phyloP scores from a whole-genome alignment of 495 filamentous ascomycete genomes.

The Terfezia boudieri region DNA sequence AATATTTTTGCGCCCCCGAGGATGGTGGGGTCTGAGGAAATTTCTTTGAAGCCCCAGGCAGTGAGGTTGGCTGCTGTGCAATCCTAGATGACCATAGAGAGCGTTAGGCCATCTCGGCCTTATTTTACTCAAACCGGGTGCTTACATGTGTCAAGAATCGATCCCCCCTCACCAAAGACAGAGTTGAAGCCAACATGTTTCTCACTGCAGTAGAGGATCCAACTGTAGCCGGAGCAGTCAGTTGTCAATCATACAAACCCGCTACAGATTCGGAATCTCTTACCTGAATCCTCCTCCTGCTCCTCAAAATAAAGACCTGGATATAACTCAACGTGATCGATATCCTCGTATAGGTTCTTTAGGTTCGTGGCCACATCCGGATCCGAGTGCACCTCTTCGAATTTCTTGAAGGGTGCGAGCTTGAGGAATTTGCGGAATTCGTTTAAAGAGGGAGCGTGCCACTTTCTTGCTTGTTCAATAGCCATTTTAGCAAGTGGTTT shows the following conservation, averaged over 20 bases:
- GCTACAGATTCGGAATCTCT: too few relatives aligned
- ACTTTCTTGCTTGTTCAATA: conserved; percentile 36
- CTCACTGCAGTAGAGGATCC: too few relatives aligned
- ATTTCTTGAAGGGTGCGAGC: conserved; percentile 33
- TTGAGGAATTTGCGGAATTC: conserved; percentile 41
- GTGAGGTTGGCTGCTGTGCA: conserved; percentile 58
- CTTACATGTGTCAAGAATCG: conserved; percentile 49
- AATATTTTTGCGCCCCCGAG: conserved; percentile 38
- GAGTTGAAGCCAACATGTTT: conserved; percentile 56
- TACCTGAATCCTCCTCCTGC: conserved; percentile 18
- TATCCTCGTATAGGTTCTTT: conserved; percentile 30
- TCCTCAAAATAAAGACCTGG: conserved; percentile 35
- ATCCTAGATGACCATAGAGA: conserved; percentile 16
- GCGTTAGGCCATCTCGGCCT: too few relatives aligned
- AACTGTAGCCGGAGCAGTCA: too few relatives aligned
- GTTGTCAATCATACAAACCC: too few relatives aligned
- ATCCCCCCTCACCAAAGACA: conserved; percentile 66
- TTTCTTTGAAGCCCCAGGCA: conserved; percentile 49
- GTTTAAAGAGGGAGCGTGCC: conserved; percentile 36
- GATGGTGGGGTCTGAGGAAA: conserved; percentile 25
- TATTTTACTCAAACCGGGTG: conserved; percentile 15
- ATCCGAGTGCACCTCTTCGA: conserved; percentile 42
- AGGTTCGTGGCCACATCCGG: conserved; percentile 30
- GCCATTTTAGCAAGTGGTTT: conserved; percentile 36
- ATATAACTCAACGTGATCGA: conserved; percentile 44